Base-by-base conservation (phyloP, 257 asterid genomes). In the Solanum pinnatisectum region DNA sequence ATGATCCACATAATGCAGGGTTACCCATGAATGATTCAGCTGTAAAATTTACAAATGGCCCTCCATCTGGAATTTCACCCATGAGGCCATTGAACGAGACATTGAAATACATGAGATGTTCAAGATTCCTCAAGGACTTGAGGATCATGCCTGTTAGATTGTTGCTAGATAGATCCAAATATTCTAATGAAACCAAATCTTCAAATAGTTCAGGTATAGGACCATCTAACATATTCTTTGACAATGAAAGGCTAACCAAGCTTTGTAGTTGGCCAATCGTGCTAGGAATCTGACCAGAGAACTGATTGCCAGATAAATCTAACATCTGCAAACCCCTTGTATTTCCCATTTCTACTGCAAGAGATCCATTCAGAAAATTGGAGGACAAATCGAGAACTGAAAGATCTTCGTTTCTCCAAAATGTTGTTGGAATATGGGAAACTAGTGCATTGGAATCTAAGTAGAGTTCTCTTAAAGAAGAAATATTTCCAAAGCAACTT, bases 281-380 rank as follows among this genome's bases (percentile, higher is more conserved):
- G 12, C 84, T 84, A 46, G 91, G 92, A 18, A 90, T 87, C 15
- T 37, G 74, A 49, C 90, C 88, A 2, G 90, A 84, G 44, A 90
- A 70, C 12, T 87, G 87, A 84, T 90, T 88, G 8, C 40, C 60
- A 25, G 39, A 23, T 16, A 90, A 73, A 87, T 33, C 1, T 30
- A 90, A 46, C 8, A 10, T 71, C 63, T 1, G 22, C 83, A 88
- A 16, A 71, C 63, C n/a, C 18, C 36, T 72, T 60, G 82, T 3
- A 12, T 16, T 84, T 18, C 90, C 86, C 6, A 87, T 87, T 35
- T 90, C 90, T 23, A 52, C 7, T 10, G 89, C 11, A 25, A 88
- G 72, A 25, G 89, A 74, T n/a, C 92, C 92, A 65, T 25, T 40
- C 9, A 90, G 85, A 1, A 40, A 46, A 81, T 90, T 90, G 23